Base-by-base conservation (phyloP, 306 rosid species). In the Pterocarpus macrocarpus region DNA sequence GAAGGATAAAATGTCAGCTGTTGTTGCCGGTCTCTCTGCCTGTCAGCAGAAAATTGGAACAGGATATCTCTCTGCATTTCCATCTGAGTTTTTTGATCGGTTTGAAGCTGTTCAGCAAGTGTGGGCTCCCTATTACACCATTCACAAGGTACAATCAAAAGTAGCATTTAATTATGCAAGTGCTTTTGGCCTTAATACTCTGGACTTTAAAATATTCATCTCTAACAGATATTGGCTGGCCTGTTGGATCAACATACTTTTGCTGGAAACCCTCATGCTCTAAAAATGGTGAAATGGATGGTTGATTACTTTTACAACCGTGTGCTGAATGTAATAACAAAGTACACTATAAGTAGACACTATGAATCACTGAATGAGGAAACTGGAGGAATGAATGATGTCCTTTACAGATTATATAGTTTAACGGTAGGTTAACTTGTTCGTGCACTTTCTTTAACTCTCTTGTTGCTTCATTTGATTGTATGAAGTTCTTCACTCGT, bases 61-160 rank as follows among this genome's bases (percentile, higher is more conserved):
- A 0, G 99, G 99, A 44, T 95, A 95, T 86, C 95, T 95, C 59
- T 95, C 99, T 36, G 98, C 99, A 15, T 95, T 91, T 82, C 99
- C 99, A 5, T 38, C 91, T 0, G 95, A 90, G 70, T 52, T 55
- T 11, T 95, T 95, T 66, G 99, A 95, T 84, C 89, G 89, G 8
- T 74, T 87, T 69, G 99, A 93, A 81, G 92, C 87, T 53, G 8
- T 88, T 47, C 5, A 76, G 61, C 62, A 69, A 36, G 94, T 85
- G n/a, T 95, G 99, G 98, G 99, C 98, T 80, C 97, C 99, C 55
- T 95, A 95, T 79, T 95, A 95, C 88, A 95, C 99, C 76, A 88
- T 95, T 80, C 99, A 95, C 90, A 95, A 95, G 98, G 99, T 95
- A 85, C 44, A 67, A 58, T 76, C 52, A 47, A 57, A 66, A 30